Evolutionary conservation across 257 asterid species (phyloP), one percentile per base, ranked within the genome.

Genomic region (Rauvolfia tetraphylla): DNA sequence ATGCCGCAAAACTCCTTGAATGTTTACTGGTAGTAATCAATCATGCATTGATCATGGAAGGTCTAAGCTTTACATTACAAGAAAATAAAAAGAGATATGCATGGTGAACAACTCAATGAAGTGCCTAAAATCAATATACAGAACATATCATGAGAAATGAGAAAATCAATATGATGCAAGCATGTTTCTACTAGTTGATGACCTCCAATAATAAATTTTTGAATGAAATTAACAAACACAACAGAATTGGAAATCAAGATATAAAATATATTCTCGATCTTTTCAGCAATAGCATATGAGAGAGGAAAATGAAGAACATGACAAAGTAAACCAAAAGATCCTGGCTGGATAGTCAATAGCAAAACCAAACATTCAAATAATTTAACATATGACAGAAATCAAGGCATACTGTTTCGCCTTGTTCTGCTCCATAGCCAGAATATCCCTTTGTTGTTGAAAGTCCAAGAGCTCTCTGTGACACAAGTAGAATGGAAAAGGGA

Each of bases 401-500:
- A 68, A 20, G 48, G 75, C 86, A 62, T 82, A 91, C 99, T 79
- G 90, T 88, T 93, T 89, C 98, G 78, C 97, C 98, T 88, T 95
- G 99, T 84, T 95, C 99, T 81, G 97, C 98, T 80, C 98, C 97
- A 85, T 93, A 95, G 75, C 98, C 98, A 78, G 91, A 83, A 86
- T 95, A 95, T 56, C 99, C 99, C 70, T 90, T 84, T 2, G 89
- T 62, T 20, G 97, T 95, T 80, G 99, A 93, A 81, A 95, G 77
- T 54, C 87, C 91, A 71, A 77, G 73, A 59, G 97, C 85, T 83
- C 90, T 88, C 97, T 93, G 93, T 27, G 39, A 25, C 79, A 72
- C 18, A 66, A 57, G 75, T 62, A n/a, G 65, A 72, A 54, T 73
- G 74, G 1, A 74, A 72, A 63, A 58, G 70, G 17, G 61, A 17